These are phyloP conservation scores for Colletotrichum kahawae DNA, from an alignment of 2,329 filamentous ascomycete genomes.

Conservation along the genomic window DNA sequence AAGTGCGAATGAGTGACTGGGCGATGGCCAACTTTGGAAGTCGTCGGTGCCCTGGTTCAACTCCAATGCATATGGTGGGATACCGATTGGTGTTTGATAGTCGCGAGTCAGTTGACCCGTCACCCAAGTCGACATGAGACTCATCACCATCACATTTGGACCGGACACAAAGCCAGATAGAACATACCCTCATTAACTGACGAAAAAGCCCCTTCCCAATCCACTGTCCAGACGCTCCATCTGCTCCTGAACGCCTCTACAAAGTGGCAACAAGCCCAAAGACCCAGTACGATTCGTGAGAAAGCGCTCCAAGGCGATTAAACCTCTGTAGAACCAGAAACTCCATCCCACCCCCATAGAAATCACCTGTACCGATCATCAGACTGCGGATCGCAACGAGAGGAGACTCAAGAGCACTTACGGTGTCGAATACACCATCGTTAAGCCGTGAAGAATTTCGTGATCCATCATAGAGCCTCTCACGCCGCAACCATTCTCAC, in stretches of 20 bases:
- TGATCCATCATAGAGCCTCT: neutral
- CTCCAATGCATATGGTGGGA: neutral
- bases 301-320: neutral
- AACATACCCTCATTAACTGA: neutral
- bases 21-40: too few species aligned
- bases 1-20: too few species aligned
- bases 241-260: neutral
- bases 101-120: neutral
- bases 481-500: neutral
- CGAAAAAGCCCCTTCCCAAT: neutral
- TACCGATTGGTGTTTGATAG: neutral
- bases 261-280: neutral
- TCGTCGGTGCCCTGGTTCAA: neutral
- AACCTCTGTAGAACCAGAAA: neutral
- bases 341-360: neutral
- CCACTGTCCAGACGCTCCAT: neutral
- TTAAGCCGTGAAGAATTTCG: neutral
- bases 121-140: neutral
- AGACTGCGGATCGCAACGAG: rapidly evolving
- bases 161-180: rapidly evolving
- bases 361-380: rapidly evolving
- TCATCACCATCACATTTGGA: neutral
- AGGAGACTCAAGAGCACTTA: rapidly evolving
- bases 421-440: neutral
- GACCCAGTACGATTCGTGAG: neutral